Base-by-base conservation (phyloP, 73 alveolate species). In the Tetrahymena malaccensis region DNA sequence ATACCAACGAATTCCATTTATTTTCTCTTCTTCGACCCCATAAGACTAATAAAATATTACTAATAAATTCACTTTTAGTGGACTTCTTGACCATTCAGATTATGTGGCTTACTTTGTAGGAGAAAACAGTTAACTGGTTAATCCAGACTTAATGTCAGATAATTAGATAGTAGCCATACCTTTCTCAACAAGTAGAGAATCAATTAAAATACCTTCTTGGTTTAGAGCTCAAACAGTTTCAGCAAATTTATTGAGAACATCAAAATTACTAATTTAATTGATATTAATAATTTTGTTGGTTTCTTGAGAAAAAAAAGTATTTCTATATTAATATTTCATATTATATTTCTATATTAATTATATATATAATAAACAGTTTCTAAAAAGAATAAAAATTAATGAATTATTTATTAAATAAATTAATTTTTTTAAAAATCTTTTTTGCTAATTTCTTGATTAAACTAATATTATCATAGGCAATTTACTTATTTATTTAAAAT, bases 91-190 rank as follows among this genome's bases (percentile, higher is more conserved):
- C 43, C 85, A 94, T 94, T 84, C 96, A 12, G 35, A 94, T 31
- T 94, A 94, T 55, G 85, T 44, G n/a, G 96, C 96, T 22, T 94
- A 94, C 38, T 84, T 94, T 19, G 85, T 94, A 9, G 96, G 94
- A 10, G 96, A 94, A 85, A 94, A 94, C 38, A 85, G 85, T 43
- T 83, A 85, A 84, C 43, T 94, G 16, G 57, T 55, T 43, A 94
- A 94, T 84, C 96, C 96, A 38, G 96, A 94, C 85, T 84, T 94
- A 85, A 94, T 94, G 94, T 34, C 84, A 85, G 84, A 94, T 43
- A 35, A 94, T 43, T 33, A 27, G 37, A 43, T 94, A 84, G 27
- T 34, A 10, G 89, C 37, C 89, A 70, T n/a, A 70, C 37, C 37
- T 70, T 50, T 50, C 83, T 27, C 35, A 1, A 70, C 89, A 19